Base-by-base conservation (phyloP, 2,329 filamentous ascomycete species). In the Cordyceps javanica region DNA sequence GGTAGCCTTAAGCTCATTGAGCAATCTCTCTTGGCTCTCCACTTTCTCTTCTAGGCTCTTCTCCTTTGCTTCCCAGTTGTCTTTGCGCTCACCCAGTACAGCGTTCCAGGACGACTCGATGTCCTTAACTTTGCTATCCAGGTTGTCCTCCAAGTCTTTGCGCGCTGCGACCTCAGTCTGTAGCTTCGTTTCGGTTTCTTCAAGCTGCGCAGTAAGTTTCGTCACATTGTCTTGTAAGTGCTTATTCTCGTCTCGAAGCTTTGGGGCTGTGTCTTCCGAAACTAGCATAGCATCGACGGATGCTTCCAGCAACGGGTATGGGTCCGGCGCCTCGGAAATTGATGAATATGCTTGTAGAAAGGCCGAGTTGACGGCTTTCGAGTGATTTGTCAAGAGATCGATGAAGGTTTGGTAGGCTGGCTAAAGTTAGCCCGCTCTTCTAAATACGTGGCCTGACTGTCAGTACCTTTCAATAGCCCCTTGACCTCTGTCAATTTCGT, bases 31-130 rank as follows among this genome's bases (percentile, higher is more conserved):
- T 69, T 99, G 93, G 65, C 88, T 95, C 71, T 97, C 93, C 3
- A 96, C 80, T 74, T 97, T 97, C 65, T 97, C 93, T 67, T 96
- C 91, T 60, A 97, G 74, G 28, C 83, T 86, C 75, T 89, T 90
- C 75, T 99, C 94, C 69, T 96, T 97, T 9, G 93, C 87, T 55
- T 89, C 86, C 94, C 94, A 99, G 68, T 99, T 99, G 70, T 93
- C 91, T 66, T 90, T 88, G 74, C 96, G 97, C 77, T 99, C 94
- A 58, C 89, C 86, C 52, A 99, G 72, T 5, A 97, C 92, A 25
- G 90, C 91, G 13, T 84, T 82, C 93, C 94, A 99, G 3, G 91
- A 94, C 14, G 83, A 77, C 73, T 97, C 91, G 2, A 97, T 87
- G 62, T 96, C 92, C 72, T 92, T 95, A 59, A 95, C 88, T 68